Conservation (phyloP, 768 basidiomycete species). For the Epithele typhae region DNA sequence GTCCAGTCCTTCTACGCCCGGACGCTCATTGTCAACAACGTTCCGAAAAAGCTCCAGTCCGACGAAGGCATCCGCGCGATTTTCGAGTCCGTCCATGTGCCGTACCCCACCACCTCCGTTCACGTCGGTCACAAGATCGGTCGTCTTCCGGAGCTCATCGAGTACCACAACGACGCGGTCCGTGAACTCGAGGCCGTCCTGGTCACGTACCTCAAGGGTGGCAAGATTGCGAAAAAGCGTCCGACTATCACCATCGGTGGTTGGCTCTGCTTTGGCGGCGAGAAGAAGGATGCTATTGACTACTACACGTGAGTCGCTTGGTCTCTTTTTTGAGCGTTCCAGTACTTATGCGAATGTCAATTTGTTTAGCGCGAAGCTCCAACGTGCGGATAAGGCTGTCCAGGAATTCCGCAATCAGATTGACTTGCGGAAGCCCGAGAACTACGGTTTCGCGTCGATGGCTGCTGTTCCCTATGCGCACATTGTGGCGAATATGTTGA, state of each 20-base stretch:
- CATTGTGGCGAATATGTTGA: constrained; percentile 69
- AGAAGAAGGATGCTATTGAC: constrained; percentile 88
- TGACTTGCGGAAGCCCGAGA: constrained; percentile 75
- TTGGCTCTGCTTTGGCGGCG: constrained; percentile 77
- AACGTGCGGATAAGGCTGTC: constrained; percentile 68
- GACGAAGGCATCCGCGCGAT: constrained; percentile 81
- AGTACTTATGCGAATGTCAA: background rate
- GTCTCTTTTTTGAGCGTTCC: constrained; percentile 1
- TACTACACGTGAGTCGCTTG: constrained; percentile 71
- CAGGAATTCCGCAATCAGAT: constrained; percentile 71
- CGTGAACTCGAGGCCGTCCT: constrained; percentile 84
- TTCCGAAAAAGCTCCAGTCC: constrained; percentile 75
- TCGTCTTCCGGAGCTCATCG: constrained; percentile 83
- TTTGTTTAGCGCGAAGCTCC: constrained; percentile 35
- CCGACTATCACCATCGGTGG: constrained; percentile 81
- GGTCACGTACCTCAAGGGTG: constrained; percentile 86
- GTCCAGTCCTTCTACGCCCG: constrained; percentile 89
- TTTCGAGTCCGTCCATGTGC: constrained; percentile 66
- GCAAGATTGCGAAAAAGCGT: constrained; percentile 71
- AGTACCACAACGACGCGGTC: constrained; percentile 93
- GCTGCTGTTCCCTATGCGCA: constrained; percentile 87
- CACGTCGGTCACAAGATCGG: constrained; percentile 88
- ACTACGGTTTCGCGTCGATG: constrained; percentile 90
- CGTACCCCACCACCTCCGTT: constrained; percentile 89
- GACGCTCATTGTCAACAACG: constrained; percentile 77